phyloP scores from a whole-genome alignment of 306 rosid species.

The Purshia tridentata region DNA sequence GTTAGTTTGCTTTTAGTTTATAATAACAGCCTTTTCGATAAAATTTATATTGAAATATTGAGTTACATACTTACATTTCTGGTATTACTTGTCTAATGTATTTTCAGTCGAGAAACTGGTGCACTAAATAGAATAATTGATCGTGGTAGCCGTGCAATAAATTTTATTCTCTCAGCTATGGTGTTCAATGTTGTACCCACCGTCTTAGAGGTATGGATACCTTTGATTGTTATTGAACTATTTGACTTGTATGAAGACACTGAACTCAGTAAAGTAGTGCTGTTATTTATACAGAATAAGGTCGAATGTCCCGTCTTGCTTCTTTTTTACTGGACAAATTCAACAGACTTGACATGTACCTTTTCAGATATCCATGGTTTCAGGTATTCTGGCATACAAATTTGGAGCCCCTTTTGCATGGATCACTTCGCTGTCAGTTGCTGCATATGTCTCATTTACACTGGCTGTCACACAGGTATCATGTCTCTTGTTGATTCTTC shows the following conservation, averaged over 20 bases:
- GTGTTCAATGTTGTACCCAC: slow-evolving; percentile 96
- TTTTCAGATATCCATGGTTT: slow-evolving; percentile 95
- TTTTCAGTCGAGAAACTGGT: slow-evolving; percentile 94
- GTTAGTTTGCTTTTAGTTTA: background rate
- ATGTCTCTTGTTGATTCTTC: slow-evolving; percentile 20
- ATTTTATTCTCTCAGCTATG: slow-evolving; percentile 92
- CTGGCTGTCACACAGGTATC: slow-evolving; percentile 85
- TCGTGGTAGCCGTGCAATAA: slow-evolving; percentile 98
- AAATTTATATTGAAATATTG: background rate
- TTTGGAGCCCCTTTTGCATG: slow-evolving; percentile 94
- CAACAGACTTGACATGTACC: slow-evolving; percentile 59
- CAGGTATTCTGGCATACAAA: slow-evolving; percentile 96
- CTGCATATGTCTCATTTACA: slow-evolving; percentile 82
- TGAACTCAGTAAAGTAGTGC: slow-evolving; percentile 11
- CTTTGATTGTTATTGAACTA: slow-evolving; percentile 23
- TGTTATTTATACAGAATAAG: background rate
- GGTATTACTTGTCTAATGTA: slow-evolving; percentile 14
- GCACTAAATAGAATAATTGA: slow-evolving; percentile 88
- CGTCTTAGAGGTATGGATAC: slow-evolving; percentile 75
- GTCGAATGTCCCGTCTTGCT: slow-evolving; percentile 26
- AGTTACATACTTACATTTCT: slow-evolving; percentile 8
- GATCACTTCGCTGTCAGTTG: slow-evolving; percentile 93
- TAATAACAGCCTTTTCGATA: background rate
- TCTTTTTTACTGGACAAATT: slow-evolving; percentile 35
- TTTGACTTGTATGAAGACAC: slow-evolving; percentile 9